Evolutionary conservation across 345 rosid species (phyloP).

Genomic region (Eucalyptus virginea): DNA sequence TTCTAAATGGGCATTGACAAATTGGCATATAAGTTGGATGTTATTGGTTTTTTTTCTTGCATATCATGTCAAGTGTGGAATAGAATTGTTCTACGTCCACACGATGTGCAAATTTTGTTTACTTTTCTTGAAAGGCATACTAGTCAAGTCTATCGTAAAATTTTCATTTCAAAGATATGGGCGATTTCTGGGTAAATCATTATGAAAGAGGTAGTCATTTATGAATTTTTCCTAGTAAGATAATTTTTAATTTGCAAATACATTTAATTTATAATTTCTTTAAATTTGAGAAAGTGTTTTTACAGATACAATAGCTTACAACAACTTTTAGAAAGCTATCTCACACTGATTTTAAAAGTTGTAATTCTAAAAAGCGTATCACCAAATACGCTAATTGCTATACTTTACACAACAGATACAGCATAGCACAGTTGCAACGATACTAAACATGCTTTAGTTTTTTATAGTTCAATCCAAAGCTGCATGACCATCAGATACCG

Average conservation of each 20-base stretch:
- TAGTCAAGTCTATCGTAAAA: background rate
- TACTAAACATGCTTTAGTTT: background rate
- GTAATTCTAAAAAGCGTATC: background rate
- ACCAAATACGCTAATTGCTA: background rate
- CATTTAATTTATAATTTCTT: too few species aligned
- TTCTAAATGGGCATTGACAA: too few species aligned
- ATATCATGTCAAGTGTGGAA: background rate
- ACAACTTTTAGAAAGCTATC: background rate
- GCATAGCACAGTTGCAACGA: fast-evolving
- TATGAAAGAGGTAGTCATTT: too few species aligned
- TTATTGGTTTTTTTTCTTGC: background rate
- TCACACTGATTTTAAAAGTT: background rate
- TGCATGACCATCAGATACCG: background rate
- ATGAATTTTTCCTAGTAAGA: too few species aligned
- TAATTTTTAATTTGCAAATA: too few species aligned
- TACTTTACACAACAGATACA: background rate
- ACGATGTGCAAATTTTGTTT: background rate
- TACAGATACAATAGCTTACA: too few species aligned
- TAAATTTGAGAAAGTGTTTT: background rate
- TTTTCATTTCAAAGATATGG: background rate
- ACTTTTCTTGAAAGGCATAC: too few species aligned
- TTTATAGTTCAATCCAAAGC: background rate
- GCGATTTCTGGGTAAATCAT: background rate
- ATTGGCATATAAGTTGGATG: background rate
- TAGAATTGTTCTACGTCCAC: background rate